Evolutionary conservation across 2,329 filamentous ascomycete genomes (phyloP).

Genomic region (Tympanopsis confertula): DNA sequence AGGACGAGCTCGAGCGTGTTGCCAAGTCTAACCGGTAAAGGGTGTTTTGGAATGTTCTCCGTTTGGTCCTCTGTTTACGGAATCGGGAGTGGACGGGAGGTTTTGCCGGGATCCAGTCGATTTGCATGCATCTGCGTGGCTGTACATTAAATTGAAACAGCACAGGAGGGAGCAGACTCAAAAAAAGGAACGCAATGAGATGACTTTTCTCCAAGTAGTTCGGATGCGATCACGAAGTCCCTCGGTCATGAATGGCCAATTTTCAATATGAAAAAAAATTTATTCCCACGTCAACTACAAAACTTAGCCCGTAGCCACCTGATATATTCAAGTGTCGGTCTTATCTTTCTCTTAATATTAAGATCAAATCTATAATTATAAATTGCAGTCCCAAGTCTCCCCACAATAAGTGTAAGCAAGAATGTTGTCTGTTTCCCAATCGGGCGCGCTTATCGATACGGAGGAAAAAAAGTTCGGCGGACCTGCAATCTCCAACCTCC

Average conservation of each 20-base stretch:
- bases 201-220: constrained; percentile 25
- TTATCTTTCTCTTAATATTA: no score
- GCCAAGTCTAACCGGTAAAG: constrained; percentile 99
- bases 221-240: constrained; percentile 26
- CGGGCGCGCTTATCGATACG: constrained; percentile 1
- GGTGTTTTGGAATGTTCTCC: constrained; percentile 19
- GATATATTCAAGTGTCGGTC: no score
- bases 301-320: no score
- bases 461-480: background rate
- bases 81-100: constrained; percentile 23
- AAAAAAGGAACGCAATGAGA: constrained; percentile 19
- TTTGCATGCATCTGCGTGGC: constrained; percentile 25
- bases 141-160: constrained; percentile 23
- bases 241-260: constrained; percentile 5
- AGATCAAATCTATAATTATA: no score
- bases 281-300: no score
- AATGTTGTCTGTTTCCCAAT: no score
- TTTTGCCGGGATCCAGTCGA: constrained; percentile 24
- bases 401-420: no score
- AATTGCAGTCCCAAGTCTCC: no score
- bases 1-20: constrained; percentile 99
- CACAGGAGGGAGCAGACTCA: constrained; percentile 21
- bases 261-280: no score
- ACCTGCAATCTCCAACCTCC: background rate
- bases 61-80: constrained; percentile 11